Evolutionary conservation across 768 basidiomycete species (phyloP).

Genomic region (Mycena chlorophos): DNA sequence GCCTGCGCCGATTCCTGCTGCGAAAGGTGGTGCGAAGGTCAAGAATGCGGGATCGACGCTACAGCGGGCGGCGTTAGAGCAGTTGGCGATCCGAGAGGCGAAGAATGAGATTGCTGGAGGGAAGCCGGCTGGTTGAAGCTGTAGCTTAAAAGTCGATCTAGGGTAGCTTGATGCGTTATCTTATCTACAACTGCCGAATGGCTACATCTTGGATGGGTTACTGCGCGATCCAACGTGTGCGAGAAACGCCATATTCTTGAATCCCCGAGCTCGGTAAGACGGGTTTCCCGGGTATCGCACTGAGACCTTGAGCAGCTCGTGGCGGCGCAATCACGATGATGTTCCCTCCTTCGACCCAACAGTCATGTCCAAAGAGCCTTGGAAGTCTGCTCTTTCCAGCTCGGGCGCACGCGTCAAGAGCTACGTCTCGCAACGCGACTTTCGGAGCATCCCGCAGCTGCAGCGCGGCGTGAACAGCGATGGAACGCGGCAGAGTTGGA

Average conservation of each 20-base stretch:
- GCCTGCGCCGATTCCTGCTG: constrained; percentile 16
- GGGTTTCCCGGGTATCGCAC: too few relatives aligned
- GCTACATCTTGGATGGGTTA: too few relatives aligned
- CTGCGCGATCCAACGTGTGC: too few relatives aligned
- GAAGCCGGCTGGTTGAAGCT: background rate
- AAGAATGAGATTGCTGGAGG: background rate
- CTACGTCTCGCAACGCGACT: constrained; percentile 49
- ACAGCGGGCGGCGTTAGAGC: constrained; percentile 74
- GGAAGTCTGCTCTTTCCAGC: constrained; percentile 33
- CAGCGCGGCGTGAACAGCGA: constrained; percentile 24
- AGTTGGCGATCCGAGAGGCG: constrained; percentile 64
- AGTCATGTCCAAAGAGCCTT: constrained; percentile 38
- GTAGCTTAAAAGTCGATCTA: too few relatives aligned
- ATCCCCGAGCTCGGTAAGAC: too few relatives aligned
- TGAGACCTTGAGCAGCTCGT: too few relatives aligned
- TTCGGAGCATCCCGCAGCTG: constrained; percentile 28
- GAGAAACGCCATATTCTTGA: too few relatives aligned
- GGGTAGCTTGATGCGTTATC: too few relatives aligned
- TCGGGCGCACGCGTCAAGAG: constrained; percentile 44
- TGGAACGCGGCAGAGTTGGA: constrained; percentile 46
- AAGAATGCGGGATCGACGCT: constrained; percentile 60
- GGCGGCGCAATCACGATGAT: too few relatives aligned
- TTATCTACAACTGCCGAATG: too few relatives aligned
- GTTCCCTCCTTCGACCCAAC: background rate
- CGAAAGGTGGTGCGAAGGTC: constrained; percentile 26